Conservation (phyloP, 768 basidiomycete genomes). For the Xerocomellus intermedius region DNA sequence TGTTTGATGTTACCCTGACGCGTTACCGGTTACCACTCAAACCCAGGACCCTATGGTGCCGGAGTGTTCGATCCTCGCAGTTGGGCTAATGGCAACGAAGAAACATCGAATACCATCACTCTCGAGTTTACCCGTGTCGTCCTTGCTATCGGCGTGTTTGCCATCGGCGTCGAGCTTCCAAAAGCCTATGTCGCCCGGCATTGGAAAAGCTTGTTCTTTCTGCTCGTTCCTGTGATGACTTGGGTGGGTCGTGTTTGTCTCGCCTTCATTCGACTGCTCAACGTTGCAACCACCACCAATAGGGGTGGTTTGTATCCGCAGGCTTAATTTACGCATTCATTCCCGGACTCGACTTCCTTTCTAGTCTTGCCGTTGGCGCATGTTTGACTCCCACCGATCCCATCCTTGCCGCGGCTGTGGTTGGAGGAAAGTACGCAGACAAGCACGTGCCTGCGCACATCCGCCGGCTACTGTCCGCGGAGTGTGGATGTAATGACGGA, state of each 20-base stretch:
- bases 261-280: constrained; percentile 6
- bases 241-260: constrained; percentile 54
- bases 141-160: constrained; percentile 95
- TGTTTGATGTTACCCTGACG: constrained; percentile 7
- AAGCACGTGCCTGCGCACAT: constrained; percentile 92
- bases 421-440: constrained; percentile 96
- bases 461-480: constrained; percentile 61
- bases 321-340: constrained; percentile 90
- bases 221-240: constrained; percentile 81
- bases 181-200: constrained; percentile 94
- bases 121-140: constrained; percentile 90
- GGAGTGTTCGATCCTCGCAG: constrained; percentile 77
- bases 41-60: constrained; percentile 75
- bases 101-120: constrained; percentile 69
- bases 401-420: constrained; percentile 47
- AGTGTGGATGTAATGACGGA: constrained; percentile 95
- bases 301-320: constrained; percentile 95
- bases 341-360: constrained; percentile 86
- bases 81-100: constrained; percentile 57
- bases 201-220: constrained; percentile 84
- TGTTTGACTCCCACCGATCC: constrained; percentile 84
- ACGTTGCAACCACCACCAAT: constrained; percentile 1
- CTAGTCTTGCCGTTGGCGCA: constrained; percentile 86
- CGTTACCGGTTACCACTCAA: not conserved
- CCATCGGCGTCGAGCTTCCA: constrained; percentile 96